A percentile compares a stretch with the other conserved stretches of the same genome.
phyloP scores from a whole-genome alignment of 768 basidiomycete species.

The Lentinula boryana region DNA sequence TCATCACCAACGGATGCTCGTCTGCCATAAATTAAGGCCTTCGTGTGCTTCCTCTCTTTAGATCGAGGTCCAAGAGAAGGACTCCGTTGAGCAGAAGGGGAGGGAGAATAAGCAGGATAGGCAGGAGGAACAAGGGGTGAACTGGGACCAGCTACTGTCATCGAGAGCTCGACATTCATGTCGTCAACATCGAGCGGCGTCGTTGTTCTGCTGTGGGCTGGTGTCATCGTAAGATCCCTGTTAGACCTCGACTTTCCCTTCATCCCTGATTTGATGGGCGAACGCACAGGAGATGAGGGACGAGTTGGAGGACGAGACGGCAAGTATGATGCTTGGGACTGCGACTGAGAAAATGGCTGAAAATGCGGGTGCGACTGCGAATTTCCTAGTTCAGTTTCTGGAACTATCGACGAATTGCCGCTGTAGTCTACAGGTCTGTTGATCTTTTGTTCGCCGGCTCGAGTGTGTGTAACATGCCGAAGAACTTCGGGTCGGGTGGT shows the following conservation, averaged over 20 bases:
- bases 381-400: constrained; percentile 24
- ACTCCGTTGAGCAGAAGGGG: no score
- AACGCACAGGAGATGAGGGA: not conserved
- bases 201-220: not conserved
- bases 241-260: not conserved
- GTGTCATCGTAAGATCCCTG: no score
- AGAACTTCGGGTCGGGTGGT: not conserved
- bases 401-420: constrained; percentile 15
- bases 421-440: not conserved
- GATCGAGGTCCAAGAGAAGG: no score
- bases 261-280: not conserved
- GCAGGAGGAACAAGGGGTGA: no score
- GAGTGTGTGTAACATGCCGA: no score
- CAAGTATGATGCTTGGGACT: not conserved
- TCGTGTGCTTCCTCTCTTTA: no score
- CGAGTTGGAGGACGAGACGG: no score
- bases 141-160: no score
- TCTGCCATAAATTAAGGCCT: no score
- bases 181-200: not conserved
- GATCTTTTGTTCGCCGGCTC: no score
- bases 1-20: no score
- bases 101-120: no score
- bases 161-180: not conserved
- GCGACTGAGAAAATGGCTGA: not conserved
- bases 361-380: constrained; percentile 11